Percentiles rank a stretch among this genome's conserved stretches.
phyloP scores from a whole-genome alignment of 2,329 filamentous ascomycete genomes.

The Ceratocystis alfenasii region DNA sequence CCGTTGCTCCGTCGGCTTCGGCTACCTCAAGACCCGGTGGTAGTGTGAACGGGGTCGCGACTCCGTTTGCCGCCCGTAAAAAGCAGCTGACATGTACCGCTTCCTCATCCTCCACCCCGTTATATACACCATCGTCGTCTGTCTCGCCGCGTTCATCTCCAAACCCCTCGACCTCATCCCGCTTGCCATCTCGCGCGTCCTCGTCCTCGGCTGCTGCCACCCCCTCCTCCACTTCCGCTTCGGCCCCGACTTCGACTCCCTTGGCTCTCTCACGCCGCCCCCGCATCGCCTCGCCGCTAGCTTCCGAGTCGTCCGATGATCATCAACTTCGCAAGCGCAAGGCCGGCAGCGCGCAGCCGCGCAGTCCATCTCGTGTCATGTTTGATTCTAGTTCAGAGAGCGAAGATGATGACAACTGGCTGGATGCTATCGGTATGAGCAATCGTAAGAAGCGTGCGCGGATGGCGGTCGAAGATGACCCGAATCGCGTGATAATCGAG shows the following conservation, averaged over 20 bases:
- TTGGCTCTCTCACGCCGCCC: constrained; percentile 8
- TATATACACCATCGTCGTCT: constrained; percentile 16
- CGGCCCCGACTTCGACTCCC: not conserved
- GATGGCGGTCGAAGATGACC: constrained; percentile 19
- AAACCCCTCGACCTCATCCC: constrained; percentile 19
- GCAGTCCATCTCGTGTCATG: constrained; percentile 39
- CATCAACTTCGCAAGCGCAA: constrained; percentile 37
- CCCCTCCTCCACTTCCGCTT: not conserved
- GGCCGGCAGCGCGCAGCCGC: constrained; percentile 27
- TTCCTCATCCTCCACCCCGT: constrained; percentile 18
- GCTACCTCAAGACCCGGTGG: constrained; percentile 22
- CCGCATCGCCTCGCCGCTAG: constrained; percentile 16
- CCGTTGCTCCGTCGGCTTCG: constrained; percentile 30
- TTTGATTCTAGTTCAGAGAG: constrained; percentile 42
- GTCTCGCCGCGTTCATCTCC: constrained; percentile 20
- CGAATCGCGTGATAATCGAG: constrained; percentile 15
- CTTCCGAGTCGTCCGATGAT: constrained; percentile 18
- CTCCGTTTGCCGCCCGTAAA: constrained; percentile 24
- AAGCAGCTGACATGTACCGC: constrained; percentile 15
- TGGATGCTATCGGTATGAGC: constrained; percentile 34
- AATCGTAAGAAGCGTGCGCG: constrained; percentile 34
- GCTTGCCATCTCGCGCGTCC: constrained; percentile 12
- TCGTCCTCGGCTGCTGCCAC: constrained; percentile 12
- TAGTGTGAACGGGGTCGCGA: not conserved
- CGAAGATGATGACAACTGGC: constrained; percentile 42